Conservation (phyloP, 1,284 basidiomycete species). For the Mrakiaceae sp. region DNA sequence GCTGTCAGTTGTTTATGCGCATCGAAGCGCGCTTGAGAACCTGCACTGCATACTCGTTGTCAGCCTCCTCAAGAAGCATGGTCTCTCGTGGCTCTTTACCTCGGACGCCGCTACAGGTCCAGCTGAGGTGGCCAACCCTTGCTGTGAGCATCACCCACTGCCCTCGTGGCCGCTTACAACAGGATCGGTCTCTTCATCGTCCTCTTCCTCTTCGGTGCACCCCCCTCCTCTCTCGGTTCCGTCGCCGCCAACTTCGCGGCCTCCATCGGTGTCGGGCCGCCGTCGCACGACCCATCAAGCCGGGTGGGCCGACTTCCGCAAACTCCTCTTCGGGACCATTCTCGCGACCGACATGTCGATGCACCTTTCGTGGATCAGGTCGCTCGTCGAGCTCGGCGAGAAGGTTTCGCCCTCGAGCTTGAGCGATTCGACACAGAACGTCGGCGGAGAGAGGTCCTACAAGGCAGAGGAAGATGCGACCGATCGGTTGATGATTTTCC, state of each 20-base stretch:
- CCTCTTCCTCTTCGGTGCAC: slow-evolving; percentile 33
- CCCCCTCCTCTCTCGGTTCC: slow-evolving; percentile 8
- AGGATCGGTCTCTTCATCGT: too few species aligned
- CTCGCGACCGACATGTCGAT: slow-evolving; percentile 89
- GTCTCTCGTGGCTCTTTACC: slow-evolving; percentile 44
- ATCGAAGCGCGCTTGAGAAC: slow-evolving; percentile 79
- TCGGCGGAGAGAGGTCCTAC: slow-evolving; percentile 22
- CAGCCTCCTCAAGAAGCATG: slow-evolving; percentile 67
- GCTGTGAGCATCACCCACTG: too few species aligned
- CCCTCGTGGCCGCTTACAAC: too few species aligned
- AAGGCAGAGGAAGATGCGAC: slow-evolving; percentile 27
- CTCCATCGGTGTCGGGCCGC: not conserved
- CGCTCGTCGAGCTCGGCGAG: slow-evolving; percentile 42
- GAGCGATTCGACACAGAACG: slow-evolving; percentile 5
- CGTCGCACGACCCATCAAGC: not conserved
- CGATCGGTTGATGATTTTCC: slow-evolving; percentile 64
- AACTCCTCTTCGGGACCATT: slow-evolving; percentile 62
- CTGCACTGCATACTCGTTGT: slow-evolving; percentile 81
- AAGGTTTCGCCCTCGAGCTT: not conserved
- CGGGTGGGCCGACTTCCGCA: slow-evolving; percentile 49
- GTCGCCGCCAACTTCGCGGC: not conserved
- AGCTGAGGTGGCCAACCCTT: not conserved
- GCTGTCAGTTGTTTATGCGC: slow-evolving; percentile 72
- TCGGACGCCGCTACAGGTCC: slow-evolving; percentile 16
- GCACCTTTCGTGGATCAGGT: slow-evolving; percentile 69